Evolutionary conservation across 768 basidiomycete genomes (phyloP).

Genomic region (Rhizopogon sp.): DNA sequence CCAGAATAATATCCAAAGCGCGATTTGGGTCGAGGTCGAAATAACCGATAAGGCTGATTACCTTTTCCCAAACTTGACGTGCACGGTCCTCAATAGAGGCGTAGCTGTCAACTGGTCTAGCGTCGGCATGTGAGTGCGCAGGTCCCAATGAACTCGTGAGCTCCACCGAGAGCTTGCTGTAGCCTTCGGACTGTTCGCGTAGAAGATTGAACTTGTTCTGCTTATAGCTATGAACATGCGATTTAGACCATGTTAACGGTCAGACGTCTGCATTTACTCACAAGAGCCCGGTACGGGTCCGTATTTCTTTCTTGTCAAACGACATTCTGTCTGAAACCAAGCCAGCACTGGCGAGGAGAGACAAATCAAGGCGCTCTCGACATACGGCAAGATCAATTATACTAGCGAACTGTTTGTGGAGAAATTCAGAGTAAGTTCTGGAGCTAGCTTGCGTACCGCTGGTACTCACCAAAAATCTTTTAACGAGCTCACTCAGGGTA

Average conservation of each 20-base stretch:
- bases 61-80: slow-evolving; percentile 72
- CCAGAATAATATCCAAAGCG: slow-evolving; percentile 89
- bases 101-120: slow-evolving; percentile 55
- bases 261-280: slow-evolving; percentile 34
- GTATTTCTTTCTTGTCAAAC: slow-evolving; percentile 76
- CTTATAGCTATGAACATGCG: slow-evolving; percentile 65
- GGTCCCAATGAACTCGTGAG: slow-evolving; percentile 73
- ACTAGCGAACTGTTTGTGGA: slow-evolving; percentile 41
- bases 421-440: not conserved
- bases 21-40: slow-evolving; percentile 96
- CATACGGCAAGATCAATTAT: slow-evolving; percentile 59
- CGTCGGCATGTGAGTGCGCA: slow-evolving; percentile 65
- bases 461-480: slow-evolving; percentile 49
- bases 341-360: slow-evolving; percentile 56
- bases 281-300: slow-evolving; percentile 79
- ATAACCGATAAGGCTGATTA: slow-evolving; percentile 88
- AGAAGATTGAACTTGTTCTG: slow-evolving; percentile 98
- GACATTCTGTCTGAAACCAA: slow-evolving; percentile 63
- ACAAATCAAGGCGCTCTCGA: slow-evolving; percentile 70
- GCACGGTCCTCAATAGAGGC: slow-evolving; percentile 59
- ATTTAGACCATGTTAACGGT: slow-evolving; percentile 1
- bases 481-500: slow-evolving; percentile 51
- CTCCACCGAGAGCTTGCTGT: slow-evolving; percentile 87
- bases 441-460: not conserved
- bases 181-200: slow-evolving; percentile 96